These are phyloP conservation scores for Phytophthora sansomeana DNA, from an alignment of 352 stramenopile genomes.

Conservation along the genomic window DNA sequence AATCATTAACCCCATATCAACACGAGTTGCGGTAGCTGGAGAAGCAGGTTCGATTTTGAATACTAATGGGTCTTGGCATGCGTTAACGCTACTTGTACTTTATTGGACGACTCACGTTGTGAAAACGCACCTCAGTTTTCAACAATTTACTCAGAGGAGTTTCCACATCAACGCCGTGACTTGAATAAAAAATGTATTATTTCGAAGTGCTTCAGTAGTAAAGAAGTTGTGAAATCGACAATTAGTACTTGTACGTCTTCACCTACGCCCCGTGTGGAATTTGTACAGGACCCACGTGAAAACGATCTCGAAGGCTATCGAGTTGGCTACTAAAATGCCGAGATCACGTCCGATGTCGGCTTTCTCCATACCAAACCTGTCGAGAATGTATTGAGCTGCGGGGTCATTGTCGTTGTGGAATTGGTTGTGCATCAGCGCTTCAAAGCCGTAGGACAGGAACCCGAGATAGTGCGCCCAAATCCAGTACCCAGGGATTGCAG, in stretches of 20 bases:
- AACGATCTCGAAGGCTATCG: slow-evolving; percentile 53
- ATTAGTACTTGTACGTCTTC: no score
- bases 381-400: slow-evolving; percentile 34
- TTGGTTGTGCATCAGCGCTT: slow-evolving; percentile 83
- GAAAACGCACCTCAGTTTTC: no score
- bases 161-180: no score
- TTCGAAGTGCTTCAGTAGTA: no score
- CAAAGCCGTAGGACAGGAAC: slow-evolving; percentile 86
- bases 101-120: no score
- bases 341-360: slow-evolving; percentile 54
- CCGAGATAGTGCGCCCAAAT: slow-evolving; percentile 83
- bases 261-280: slow-evolving; percentile 33
- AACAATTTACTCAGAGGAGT: no score
- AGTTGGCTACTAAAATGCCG: slow-evolving; percentile 51
- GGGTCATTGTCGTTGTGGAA: slow-evolving; percentile 40
- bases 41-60: no score
- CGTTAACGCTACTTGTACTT: no score
- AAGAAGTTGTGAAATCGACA: no score
- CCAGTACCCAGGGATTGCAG: slow-evolving; percentile 71
- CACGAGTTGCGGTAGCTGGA: no score
- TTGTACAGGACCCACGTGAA: slow-evolving; percentile 47
- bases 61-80: no score
- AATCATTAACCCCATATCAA: neutral
- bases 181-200: no score
- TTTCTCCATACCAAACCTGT: slow-evolving; percentile 56